phyloP scores from a whole-genome alignment of 805 yeast genomes.

The Candida nemodendra region DNA sequence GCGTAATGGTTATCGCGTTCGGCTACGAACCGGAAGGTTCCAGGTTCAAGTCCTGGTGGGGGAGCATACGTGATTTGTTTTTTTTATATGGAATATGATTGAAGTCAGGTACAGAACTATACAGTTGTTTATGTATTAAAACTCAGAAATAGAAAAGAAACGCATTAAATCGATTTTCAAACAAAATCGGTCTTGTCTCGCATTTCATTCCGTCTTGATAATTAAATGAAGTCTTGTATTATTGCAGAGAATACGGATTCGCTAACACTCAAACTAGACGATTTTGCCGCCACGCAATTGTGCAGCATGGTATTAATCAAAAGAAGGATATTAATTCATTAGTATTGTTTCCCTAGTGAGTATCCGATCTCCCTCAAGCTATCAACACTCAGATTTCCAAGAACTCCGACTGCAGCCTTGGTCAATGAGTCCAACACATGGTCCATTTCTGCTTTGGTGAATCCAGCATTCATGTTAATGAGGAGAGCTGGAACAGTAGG shows the following conservation, averaged over 20 bases:
- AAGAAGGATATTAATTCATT: slow-evolving; percentile 1
- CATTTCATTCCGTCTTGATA: no score
- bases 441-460: slow-evolving; percentile 44
- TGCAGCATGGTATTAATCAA: no score
- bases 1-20: slow-evolving; percentile 35
- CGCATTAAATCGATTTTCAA: no score
- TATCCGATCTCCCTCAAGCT: slow-evolving; percentile 10
- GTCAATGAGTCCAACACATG: slow-evolving; percentile 41
- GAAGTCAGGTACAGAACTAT: no score
- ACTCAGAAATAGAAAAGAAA: no score
- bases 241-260: neutral
- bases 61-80: slow-evolving; percentile 17
- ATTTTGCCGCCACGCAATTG: no score
- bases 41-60: slow-evolving; percentile 59
- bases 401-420: slow-evolving; percentile 20
- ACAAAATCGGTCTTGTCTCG: no score
- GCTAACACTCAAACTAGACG: no score
- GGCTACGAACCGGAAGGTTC: slow-evolving; percentile 39
- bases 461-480: slow-evolving; percentile 46
- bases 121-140: neutral
- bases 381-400: slow-evolving; percentile 8
- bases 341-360: slow-evolving; percentile 11
- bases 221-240: neutral
- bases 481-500: slow-evolving; percentile 65
- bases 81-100: no score